Evolutionary conservation across 352 stramenopile species (phyloP).

Genomic region (Saprolegnia diclina): DNA sequence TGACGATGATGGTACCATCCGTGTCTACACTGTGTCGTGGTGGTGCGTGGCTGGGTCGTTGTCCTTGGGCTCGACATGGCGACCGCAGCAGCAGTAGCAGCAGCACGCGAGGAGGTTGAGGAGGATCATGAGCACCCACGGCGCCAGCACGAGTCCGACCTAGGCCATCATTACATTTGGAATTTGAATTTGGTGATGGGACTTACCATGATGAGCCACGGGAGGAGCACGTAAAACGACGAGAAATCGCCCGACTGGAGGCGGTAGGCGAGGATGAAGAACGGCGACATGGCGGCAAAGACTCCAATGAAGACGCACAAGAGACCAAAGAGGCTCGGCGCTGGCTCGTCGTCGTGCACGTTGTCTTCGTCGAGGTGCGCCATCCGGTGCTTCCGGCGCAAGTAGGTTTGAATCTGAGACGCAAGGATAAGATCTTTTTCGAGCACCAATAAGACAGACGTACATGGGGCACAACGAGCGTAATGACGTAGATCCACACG

Average conservation of each 20-base stretch:
- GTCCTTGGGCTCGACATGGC: neutral
- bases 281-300: slow-evolving; percentile 53
- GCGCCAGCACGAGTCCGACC: slow-evolving; percentile 19
- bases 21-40: slow-evolving; percentile 1
- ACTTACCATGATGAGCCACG: slow-evolving; percentile 78
- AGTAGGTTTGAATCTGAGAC: slow-evolving; percentile 15
- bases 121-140: slow-evolving; percentile 26
- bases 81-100: slow-evolving; percentile 11
- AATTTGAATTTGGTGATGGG: neutral
- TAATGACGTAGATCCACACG: slow-evolving; percentile 62
- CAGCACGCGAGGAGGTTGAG: slow-evolving; percentile 4
- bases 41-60: neutral
- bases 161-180: neutral
- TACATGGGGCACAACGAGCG: slow-evolving; percentile 25
- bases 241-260: slow-evolving; percentile 69
- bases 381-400: neutral
- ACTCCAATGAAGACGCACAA: slow-evolving; percentile 29
- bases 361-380: slow-evolving; percentile 28
- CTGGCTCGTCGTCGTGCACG: slow-evolving; percentile 43
- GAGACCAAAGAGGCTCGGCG: slow-evolving; percentile 41
- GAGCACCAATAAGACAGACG: neutral
- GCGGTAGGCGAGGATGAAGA: slow-evolving; percentile 71
- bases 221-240: slow-evolving; percentile 71
- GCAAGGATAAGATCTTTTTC: neutral
- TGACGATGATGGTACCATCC: no score